These are phyloP conservation scores for Wallacemonas sp. DNA, from an alignment of 208 protist species.

Conservation along the genomic window DNA sequence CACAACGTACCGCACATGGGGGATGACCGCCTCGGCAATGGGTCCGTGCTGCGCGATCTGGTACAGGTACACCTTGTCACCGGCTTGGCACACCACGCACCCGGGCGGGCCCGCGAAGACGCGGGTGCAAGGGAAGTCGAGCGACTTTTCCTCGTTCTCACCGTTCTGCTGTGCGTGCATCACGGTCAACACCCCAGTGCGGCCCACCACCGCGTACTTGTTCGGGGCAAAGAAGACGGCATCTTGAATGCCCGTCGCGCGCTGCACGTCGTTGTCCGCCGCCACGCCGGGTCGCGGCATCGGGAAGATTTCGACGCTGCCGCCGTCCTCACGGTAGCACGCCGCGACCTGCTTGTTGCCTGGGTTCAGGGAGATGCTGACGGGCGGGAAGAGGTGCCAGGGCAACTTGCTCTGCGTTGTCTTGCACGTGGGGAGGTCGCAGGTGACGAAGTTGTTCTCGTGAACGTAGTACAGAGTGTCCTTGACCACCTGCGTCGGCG, in stretches of 20 bases:
- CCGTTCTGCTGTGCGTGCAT: conserved; percentile 78
- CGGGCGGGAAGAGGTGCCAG: conserved; percentile 52
- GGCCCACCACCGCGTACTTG: conserved; percentile 94
- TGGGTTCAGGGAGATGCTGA: conserved; percentile 67
- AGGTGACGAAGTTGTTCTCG: conserved; percentile 49
- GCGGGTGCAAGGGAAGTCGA: conserved; percentile 63
- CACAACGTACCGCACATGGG: conserved; percentile 92
- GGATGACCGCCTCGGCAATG: conserved; percentile 62
- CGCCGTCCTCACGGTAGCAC: conserved; percentile 48
- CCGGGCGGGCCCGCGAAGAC: conserved; percentile 80
- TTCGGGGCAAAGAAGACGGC: conserved; percentile 95
- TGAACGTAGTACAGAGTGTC: conserved; percentile 58
- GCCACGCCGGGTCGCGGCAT: conserved; percentile 31
- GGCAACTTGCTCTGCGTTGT: conserved; percentile 12
- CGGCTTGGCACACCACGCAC: conserved; percentile 74
- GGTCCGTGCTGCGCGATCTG: conserved; percentile 93
- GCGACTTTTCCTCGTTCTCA: conserved; percentile 59
- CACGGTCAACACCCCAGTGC: conserved; percentile 81
- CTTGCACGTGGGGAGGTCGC: conserved; percentile 22
- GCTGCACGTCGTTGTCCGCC: conserved; percentile 46
- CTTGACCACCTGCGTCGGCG: conserved; percentile 53
- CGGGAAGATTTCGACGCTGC: conserved; percentile 31
- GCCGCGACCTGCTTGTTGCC: conserved; percentile 42
- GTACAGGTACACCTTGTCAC: conserved; percentile 92
- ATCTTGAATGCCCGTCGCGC: conserved; percentile 56